Evolutionary conservation across 2,329 filamentous ascomycete genomes (phyloP).

Genomic region (Aureobasidium lini): DNA sequence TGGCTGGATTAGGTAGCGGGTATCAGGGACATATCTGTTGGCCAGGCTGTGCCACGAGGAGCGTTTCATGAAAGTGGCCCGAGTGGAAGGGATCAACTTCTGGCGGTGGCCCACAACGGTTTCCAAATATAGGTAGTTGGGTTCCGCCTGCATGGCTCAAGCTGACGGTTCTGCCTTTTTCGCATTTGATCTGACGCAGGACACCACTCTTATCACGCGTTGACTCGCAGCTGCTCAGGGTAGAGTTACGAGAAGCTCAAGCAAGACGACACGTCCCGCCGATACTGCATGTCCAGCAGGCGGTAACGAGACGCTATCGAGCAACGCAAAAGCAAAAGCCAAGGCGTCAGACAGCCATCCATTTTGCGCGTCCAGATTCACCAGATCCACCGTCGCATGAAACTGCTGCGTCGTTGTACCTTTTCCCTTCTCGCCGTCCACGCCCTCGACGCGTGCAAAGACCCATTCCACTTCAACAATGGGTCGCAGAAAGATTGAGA

Average conservation of each 20-base stretch:
- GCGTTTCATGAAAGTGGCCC: not conserved
- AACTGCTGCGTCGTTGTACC: not conserved
- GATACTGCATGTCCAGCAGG: constrained; percentile 5
- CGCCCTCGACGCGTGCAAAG: not conserved
- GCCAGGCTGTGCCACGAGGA: not conserved
- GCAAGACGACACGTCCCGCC: not conserved
- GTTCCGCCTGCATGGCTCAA: not conserved
- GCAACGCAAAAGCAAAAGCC: not conserved
- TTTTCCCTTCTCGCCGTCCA: not conserved
- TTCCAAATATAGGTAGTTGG: constrained; percentile 5
- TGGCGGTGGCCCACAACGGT: not conserved
- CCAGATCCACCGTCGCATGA: not conserved
- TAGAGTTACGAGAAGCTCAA: not conserved
- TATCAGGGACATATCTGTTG: not conserved
- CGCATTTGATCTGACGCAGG: constrained; percentile 10
- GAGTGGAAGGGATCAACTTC: not conserved
- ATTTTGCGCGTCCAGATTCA: not conserved
- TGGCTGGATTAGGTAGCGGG: not conserved
- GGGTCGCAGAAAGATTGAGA: constrained; percentile 99
- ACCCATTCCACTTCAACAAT: constrained; percentile 42
- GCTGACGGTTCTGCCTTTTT: constrained; percentile 5
- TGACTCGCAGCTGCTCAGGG: not conserved
- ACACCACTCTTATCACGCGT: constrained; percentile 10
- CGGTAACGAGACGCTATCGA: not conserved
- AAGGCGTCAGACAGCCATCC: not conserved